Conservation (phyloP, 805 yeast species). For the Ogataea paradorogensis region DNA sequence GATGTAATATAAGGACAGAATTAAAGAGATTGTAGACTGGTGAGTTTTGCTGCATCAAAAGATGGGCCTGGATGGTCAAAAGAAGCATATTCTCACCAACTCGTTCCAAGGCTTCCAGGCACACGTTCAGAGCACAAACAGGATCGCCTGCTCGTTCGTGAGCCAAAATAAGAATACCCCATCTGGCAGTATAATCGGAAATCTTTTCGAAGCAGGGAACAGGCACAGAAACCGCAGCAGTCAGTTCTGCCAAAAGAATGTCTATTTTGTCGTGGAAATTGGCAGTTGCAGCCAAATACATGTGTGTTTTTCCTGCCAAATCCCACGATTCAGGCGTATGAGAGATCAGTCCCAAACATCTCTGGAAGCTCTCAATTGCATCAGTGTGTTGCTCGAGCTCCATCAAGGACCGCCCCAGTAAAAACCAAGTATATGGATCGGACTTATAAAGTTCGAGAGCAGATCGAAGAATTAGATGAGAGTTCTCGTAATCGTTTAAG, state of each 20-base stretch:
- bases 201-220: slow-evolving; percentile 43
- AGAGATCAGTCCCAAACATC: slow-evolving; percentile 40
- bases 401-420: slow-evolving; percentile 48
- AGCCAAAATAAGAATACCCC: slow-evolving; percentile 53
- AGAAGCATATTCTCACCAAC: slow-evolving; percentile 46
- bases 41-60: slow-evolving; percentile 37
- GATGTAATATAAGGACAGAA: slow-evolving; percentile 38
- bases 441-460: slow-evolving; percentile 23
- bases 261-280: slow-evolving; percentile 50
- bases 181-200: slow-evolving; percentile 47
- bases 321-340: slow-evolving; percentile 37
- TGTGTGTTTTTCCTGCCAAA: slow-evolving; percentile 49
- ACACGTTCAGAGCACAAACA: slow-evolving; percentile 46
- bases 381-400: slow-evolving; percentile 42
- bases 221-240: slow-evolving; percentile 48
- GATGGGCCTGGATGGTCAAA: slow-evolving; percentile 47
- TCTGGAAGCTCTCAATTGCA: slow-evolving; percentile 47
- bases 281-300: slow-evolving; percentile 55
- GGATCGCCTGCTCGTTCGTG: slow-evolving; percentile 51
- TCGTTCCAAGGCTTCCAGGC: slow-evolving; percentile 45
- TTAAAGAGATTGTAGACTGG: slow-evolving; percentile 32
- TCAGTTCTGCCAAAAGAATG: slow-evolving; percentile 46
- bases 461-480: slow-evolving; percentile 36
- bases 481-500: slow-evolving; percentile 47
- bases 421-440: slow-evolving; percentile 45